A percentile compares a stretch with the other conserved stretches of the same genome.
These are phyloP conservation scores for Ophiocordyceps unilateralis DNA, from an alignment of 2,329 filamentous ascomycete species.

Conservation along the genomic window DNA sequence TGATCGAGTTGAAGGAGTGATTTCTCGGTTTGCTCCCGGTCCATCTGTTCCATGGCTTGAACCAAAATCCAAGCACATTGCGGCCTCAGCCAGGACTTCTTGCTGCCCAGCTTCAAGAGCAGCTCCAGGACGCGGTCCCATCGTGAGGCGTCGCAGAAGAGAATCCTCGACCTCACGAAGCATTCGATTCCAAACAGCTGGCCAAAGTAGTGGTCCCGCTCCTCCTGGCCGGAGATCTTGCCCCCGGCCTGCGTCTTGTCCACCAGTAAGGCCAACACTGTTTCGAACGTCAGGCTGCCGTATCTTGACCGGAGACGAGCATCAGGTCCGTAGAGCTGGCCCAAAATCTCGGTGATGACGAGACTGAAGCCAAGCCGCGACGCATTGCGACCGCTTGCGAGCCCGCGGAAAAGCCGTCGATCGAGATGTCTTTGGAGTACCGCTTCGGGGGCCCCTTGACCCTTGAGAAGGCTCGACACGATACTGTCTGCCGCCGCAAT, in stretches of 20 bases:
- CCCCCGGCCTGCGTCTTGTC: constrained; percentile 37
- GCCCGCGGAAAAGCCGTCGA: constrained; percentile 62
- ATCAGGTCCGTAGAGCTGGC: constrained; percentile 45
- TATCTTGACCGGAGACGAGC: constrained; percentile 29
- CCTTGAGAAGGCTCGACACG: constrained; percentile 34
- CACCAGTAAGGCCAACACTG: constrained; percentile 31
- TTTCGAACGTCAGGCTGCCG: constrained; percentile 35
- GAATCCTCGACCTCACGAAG: constrained; percentile 60
- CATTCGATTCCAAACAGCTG: constrained; percentile 76
- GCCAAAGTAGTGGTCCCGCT: constrained; percentile 71
- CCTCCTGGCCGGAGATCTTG: constrained; percentile 50
- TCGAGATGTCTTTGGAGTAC: constrained; percentile 42
- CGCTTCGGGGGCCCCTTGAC: constrained; percentile 29
- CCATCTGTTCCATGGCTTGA: constrained; percentile 49
- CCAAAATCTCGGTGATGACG: constrained; percentile 66
- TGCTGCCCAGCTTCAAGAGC: constrained; percentile 55
- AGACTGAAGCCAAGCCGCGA: constrained; percentile 80
- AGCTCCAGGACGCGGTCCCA: constrained; percentile 56
- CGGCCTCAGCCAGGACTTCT: constrained; percentile 77
- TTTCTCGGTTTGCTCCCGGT: constrained; percentile 37
- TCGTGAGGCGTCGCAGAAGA: constrained; percentile 42
- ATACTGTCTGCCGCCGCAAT: constrained; percentile 42
- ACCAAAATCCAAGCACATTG: constrained; percentile 75
- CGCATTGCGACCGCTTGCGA: constrained; percentile 79
- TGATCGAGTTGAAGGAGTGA: constrained; percentile 46